These are phyloP conservation scores for Lachnellula occidentalis DNA, from an alignment of 2,329 filamentous ascomycete species.

Conservation along the genomic window DNA sequence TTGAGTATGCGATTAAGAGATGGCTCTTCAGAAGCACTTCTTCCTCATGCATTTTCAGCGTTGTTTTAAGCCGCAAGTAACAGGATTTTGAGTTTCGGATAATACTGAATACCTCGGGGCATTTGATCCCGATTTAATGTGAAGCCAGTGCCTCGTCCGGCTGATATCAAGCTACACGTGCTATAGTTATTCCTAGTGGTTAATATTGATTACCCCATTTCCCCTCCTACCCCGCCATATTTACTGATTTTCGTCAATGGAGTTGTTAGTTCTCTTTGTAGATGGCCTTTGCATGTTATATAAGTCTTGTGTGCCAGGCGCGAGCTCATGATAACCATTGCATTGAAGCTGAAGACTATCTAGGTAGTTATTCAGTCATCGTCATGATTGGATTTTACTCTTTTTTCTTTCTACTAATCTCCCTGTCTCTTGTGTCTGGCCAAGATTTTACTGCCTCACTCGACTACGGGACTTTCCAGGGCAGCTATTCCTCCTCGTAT, in stretches of 20 bases:
- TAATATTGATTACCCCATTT: constrained; percentile 8
- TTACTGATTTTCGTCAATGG: not conserved
- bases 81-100: constrained; percentile 8
- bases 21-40: not conserved
- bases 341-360: not conserved
- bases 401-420: not conserved
- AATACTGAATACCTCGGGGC: constrained; percentile 15
- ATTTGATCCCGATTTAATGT: constrained; percentile 11
- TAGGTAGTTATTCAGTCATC: not conserved
- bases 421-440: not conserved
- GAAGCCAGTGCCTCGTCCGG: not conserved
- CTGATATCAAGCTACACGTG: constrained; percentile 1
- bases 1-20: not conserved
- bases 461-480: constrained; percentile 48
- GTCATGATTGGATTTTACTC: not conserved
- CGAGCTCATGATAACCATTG: not conserved
- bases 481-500: constrained; percentile 45
- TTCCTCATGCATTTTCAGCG: constrained; percentile 1
- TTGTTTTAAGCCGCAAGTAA: not conserved
- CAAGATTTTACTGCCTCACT: constrained; percentile 36
- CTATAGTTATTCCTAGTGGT: constrained; percentile 8
- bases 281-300: not conserved
- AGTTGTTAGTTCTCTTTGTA: not conserved
- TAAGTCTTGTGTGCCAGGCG: not conserved
- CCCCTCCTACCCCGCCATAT: constrained; percentile 9